Base-by-base conservation (phyloP, 768 basidiomycete genomes). In the Trametes maxima region DNA sequence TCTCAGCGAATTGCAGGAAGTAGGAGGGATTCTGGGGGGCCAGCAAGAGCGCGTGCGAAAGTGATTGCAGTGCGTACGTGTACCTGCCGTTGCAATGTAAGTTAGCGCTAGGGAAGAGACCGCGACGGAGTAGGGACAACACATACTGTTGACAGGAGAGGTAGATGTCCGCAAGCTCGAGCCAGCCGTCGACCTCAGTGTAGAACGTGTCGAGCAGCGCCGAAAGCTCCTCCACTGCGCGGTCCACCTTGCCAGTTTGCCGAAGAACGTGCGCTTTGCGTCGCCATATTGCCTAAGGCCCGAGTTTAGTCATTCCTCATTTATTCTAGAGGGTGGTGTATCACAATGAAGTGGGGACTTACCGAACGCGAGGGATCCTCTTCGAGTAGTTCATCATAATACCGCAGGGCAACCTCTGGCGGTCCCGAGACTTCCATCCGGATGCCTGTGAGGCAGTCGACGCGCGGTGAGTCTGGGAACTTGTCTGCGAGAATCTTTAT, bases 21-120 rank as follows among this genome's bases (percentile, higher is more conserved):
- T 90, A 87, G 68, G 93, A 90, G 0, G 92, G 89, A 68, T 94
- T 95, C 65, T 95, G 92, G 0, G 94, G 92, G 2, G 87, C 83
- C 33, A 97, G 82, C 33, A 94, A 78, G 45, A 95, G 80, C 6
- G 85, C 88, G 74, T 97, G 94, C 12, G 90, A 87, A 4, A 95
- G 79, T 0, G 92, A 81, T 70, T 92, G 84, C 1, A 94, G 78
- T 0, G 94, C 84, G 45, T 76, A 78, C 0, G 83, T 80, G 69
- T 94, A 94, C 69, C 94, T 95, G 50, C 4, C 50, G 25, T 25
- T 44, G 5, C 49, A 37, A 13, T 40, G 48, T 33, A n/a, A 57
- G 51, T 42, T 10, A 36, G 13, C 44, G 21, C 12, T 37, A 22
- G 47, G 47, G 11, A 17, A 21, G 21, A 44, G 42, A 48, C 33